Evolutionary conservation across 495 filamentous ascomycete species (phyloP), one percentile per base, ranked within the genome.

Genomic region (Penicillium mononematosum): DNA sequence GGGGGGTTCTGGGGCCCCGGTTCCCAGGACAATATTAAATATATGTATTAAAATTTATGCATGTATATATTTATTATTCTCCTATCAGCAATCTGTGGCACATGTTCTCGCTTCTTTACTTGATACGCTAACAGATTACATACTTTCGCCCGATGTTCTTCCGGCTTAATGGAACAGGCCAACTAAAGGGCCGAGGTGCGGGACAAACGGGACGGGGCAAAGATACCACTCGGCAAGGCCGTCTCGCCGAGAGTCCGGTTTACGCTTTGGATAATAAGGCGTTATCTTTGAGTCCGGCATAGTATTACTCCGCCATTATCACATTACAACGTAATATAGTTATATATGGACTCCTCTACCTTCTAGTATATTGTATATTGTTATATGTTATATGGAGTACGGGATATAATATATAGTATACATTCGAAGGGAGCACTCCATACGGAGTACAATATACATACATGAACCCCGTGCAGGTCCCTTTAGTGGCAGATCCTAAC

Each of bases 401-500:
- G 9, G 29, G 9, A 10, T 31, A 31, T 10, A 31, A 11, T 31
- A 31, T 2, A 11, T 10, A 41, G 8, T 20, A 19, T 20, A 43
- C 17, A n/a, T 22, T 2, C 9, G 5, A 2, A 38, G 31, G 27
- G 29, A 22, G 31, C 38, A 38, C 29, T 36, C 17, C 11, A 24
- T 24, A 24, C 22, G 22, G 22, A 24, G 16, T 47, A 14, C 4
- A 46, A 25, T 29, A 22, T 27, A 14, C 14, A 45, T n/a, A 27
- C 44, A 27, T 27, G 10, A 29, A 5, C 31, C 29, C 16, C 3
- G 58, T 59, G 58, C 47, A 58, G 53, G 56, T 45, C 42, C 41
- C 48, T 53, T 59, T 64, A 67, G 62, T 66, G 55, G 64, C 45
- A 59, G 61, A 66, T 66, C 64, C 53, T 58, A 64, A 56, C 58